These are phyloP conservation scores for Ophiostoma pallidulum DNA, from an alignment of 2,329 filamentous ascomycete species.

Conservation along the genomic window DNA sequence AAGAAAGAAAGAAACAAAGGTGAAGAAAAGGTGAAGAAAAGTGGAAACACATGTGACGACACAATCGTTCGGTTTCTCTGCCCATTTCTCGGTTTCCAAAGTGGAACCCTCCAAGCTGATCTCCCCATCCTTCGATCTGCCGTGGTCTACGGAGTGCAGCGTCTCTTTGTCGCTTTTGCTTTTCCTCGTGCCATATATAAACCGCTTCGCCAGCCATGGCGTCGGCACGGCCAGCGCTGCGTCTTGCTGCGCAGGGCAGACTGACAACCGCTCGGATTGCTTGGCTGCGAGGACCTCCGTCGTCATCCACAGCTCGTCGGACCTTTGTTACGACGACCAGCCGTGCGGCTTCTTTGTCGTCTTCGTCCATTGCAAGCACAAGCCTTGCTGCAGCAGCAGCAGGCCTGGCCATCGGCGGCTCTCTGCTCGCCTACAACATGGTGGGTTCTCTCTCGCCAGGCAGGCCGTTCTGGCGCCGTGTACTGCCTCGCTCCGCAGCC, in stretches of 20 bases:
- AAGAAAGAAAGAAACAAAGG: neutral
- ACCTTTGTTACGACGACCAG: neutral
- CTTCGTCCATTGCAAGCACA: neutral
- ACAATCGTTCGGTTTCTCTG: conserved; percentile 18
- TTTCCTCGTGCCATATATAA: neutral
- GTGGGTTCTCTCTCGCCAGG: conserved; percentile 31
- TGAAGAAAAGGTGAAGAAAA: conserved; percentile 1
- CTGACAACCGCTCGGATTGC: conserved; percentile 1
- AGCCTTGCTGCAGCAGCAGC: neutral
- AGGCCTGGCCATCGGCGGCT: conserved; percentile 26
- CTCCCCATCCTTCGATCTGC: neutral
- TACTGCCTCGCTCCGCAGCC: neutral
- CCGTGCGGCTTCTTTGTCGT: neutral
- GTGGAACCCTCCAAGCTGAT: conserved; percentile 4
- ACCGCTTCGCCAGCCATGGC: neutral
- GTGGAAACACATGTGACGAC: conserved; percentile 14
- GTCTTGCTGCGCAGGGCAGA: conserved; percentile 19
- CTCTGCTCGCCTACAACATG: conserved; percentile 47
- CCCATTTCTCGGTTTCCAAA: conserved; percentile 8
- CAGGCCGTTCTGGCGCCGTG: too few relatives aligned
- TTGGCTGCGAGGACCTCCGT: neutral
- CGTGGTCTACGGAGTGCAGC: too few relatives aligned
- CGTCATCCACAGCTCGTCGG: neutral
- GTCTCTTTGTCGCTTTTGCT: neutral
- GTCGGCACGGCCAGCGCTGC: conserved; percentile 9